Base-by-base conservation (phyloP, 1,284 basidiomycete genomes). In the Cystobasidium slooffiae region DNA sequence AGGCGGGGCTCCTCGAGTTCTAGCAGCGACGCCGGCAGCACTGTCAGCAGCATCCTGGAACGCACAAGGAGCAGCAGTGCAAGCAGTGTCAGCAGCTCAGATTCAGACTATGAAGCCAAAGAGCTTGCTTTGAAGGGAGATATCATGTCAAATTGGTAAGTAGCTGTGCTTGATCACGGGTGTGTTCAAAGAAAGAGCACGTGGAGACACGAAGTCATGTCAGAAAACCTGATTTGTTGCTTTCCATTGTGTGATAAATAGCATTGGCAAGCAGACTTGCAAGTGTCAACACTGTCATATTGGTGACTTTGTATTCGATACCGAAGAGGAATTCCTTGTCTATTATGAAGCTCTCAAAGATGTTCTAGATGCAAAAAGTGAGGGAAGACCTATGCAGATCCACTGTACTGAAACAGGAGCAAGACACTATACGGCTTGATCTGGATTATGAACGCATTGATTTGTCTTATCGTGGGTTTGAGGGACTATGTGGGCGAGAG, bases 251-350 rank as follows among this genome's bases (percentile, higher is more conserved):
- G 39, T 31, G n/a, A 14, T 31, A 22, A 1, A 47, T n/a, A 68
- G 66, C 53, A 68, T 68, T 24, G 66, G 66, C 41, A 68, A 56
- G n/a, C 46, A 56, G 5, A 10, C 56, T 22, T 68, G 66, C 46
- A 68, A 68, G 20, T 68, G 66, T 44, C 37, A 43, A 8, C 55
- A 59, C 20, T 68, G 66, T 20, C 55, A 59, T 39, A 68, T 68
- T 43, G 66, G 66, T 16, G 66, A 68, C 43, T 68, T 68, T 22
- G 46, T 59, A 0, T 68, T 68, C 53, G 66, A 68, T 16, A 68
- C 52, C 6, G 53, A 56, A 41, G 66, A 68, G 43, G 66, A 68
- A 37, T 68, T 68, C 55, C 39, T 68, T 1, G 46, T 68, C 55
- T 68, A 68, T 24, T 66, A 66, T 31, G 64, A 66, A 10, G 64